Conservation (phyloP, 768 basidiomycete genomes). For the Leccinellum luteum region DNA sequence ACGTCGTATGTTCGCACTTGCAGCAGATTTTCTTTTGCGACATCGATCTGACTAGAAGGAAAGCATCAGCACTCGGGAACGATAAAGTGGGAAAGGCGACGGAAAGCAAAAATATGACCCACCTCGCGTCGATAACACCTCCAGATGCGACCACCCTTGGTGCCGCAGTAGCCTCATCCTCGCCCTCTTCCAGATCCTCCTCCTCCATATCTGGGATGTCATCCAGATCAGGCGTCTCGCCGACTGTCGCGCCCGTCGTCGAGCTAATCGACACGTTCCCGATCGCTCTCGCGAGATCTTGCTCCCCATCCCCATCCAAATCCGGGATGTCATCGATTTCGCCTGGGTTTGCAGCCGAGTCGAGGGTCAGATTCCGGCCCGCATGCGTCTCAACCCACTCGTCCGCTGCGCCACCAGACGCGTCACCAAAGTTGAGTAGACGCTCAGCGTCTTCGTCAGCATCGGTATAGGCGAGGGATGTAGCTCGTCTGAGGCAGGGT, state of each 20-base stretch:
- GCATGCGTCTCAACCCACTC: constrained; percentile 99
- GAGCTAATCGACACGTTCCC: constrained; percentile 43
- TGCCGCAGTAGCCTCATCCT: constrained; percentile 80
- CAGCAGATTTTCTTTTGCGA: constrained; percentile 77
- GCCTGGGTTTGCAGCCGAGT: constrained; percentile 57
- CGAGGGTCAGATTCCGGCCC: constrained; percentile 55
- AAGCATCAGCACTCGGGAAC: neutral
- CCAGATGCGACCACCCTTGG: constrained; percentile 41
- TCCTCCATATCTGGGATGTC: constrained; percentile 99
- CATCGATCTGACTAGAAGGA: constrained; percentile 52
- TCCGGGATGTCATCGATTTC: constrained; percentile 87
- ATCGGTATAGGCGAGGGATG: constrained; percentile 89
- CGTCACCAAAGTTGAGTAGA: constrained; percentile 77
- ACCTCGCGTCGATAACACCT: constrained; percentile 50
- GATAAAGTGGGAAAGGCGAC: neutral
- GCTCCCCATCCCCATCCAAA: constrained; percentile 69
- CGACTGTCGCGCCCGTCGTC: constrained; percentile 33
- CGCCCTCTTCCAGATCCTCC: constrained; percentile 83
- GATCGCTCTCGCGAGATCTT: constrained; percentile 44
- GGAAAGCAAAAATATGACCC: constrained; percentile 16
- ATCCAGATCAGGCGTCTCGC: constrained; percentile 87
- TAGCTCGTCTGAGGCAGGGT: constrained; percentile 93
- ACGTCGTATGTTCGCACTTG: constrained; percentile 99
- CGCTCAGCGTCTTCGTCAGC: constrained; percentile 96
- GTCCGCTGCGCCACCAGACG: constrained; percentile 58